phyloP scores from a whole-genome alignment of 768 basidiomycete genomes.

The Suillus plorans region DNA sequence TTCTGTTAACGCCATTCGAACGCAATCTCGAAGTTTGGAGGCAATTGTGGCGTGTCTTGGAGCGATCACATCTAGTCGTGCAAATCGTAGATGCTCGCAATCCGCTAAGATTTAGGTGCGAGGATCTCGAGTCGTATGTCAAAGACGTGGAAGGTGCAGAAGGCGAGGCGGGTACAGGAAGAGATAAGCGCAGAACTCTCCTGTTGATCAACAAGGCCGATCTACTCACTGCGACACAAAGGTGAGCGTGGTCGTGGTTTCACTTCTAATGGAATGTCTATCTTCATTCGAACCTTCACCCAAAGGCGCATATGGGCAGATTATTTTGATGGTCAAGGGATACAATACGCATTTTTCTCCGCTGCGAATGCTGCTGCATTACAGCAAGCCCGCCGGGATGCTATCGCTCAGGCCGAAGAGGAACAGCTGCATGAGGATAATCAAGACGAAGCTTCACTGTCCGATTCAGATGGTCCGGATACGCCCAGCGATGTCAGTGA shows the following conservation, averaged over 20 bases:
- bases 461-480: constrained; percentile 29
- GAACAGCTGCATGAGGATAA: constrained; percentile 6
- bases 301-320: constrained; percentile 85
- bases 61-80: constrained; percentile 90
- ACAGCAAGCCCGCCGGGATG: constrained; percentile 70
- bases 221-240: constrained; percentile 80
- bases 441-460: constrained; percentile 11
- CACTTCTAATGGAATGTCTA: not conserved
- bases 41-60: constrained; percentile 95
- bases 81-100: constrained; percentile 98
- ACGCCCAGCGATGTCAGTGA: constrained; percentile 29
- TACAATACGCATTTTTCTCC: constrained; percentile 91
- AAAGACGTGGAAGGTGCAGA: constrained; percentile 80
- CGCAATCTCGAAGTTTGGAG: constrained; percentile 98
- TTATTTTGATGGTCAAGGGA: constrained; percentile 74
- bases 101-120: constrained; percentile 88
- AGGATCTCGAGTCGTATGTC: constrained; percentile 87
- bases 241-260: constrained; percentile 45
- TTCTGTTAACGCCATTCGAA: constrained; percentile 95
- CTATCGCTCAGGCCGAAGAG: constrained; percentile 29
- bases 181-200: constrained; percentile 70
- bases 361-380: constrained; percentile 84
- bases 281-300: not conserved
- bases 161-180: constrained; percentile 76
- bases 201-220: constrained; percentile 96